Base-by-base conservation (phyloP, 1,284 basidiomycete species). In the Sporisorium sorghi region DNA sequence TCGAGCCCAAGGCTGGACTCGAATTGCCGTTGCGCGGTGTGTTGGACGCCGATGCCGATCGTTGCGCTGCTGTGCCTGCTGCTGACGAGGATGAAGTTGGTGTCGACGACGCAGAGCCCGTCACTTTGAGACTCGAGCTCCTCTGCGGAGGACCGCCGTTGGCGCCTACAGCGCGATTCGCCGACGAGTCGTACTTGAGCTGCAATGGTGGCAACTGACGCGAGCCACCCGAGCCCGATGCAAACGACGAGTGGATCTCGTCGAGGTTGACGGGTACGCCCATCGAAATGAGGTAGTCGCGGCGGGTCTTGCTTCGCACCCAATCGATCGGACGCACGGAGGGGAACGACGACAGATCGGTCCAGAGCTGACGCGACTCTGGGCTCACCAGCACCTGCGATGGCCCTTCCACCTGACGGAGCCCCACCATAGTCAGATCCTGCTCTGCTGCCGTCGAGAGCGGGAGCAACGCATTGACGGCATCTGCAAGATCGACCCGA, bases 211-310 rank as follows among this genome's bases (percentile, higher is more conserved):
- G 82, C 19, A 83, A 56, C 19, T 50, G 54, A 17, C 52, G 30
- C 12, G 62, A 58, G 2, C 66, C 53, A 1, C 62, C 51, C 30
- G 57, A 58, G 1, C 55, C 58, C 7, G 68, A 64, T 23, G 66
- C 67, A 33, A 55, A 65, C 5, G 63, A 61, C 4, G 71, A 74
- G 28, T 73, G 73, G 43, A 83, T 70, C 59, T 83, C 81, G 51
- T 83, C 82, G 11, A 83, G 67, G 47, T 83, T 83, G 54, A 83
- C 77, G 0, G 82, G 82, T 15, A 83, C 74, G 19, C 82, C 82
- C 56, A 83, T 73, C 28, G 81, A 70, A 12, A 83, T 83, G 51
- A 83, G 76, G 21, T 76, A 74, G 37, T 78, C 74, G 5, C 82
- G 74, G 12, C 82, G 68, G 12, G 81, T 83, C 10, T 57, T 63